A percentile compares a stretch with the other conserved stretches of the same genome.
These are phyloP conservation scores for Trichosporon sp. DNA, from an alignment of 1,284 basidiomycete genomes.

Conservation along the genomic window DNA sequence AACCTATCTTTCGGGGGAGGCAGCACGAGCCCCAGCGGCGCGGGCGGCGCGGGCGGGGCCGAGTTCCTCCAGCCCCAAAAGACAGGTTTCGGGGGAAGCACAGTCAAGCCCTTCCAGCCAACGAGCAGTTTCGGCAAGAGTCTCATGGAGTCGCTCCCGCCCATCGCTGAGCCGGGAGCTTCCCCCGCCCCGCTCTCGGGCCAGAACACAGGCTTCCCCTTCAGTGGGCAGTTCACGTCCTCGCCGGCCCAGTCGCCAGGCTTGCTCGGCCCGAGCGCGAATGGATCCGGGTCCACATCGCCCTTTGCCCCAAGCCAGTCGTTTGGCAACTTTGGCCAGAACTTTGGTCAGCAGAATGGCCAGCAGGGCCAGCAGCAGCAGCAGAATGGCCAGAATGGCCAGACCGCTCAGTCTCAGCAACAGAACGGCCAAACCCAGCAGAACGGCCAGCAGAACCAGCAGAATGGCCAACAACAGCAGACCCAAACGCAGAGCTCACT, in stretches of 20 bases:
- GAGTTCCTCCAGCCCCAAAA: slow-evolving; percentile 61
- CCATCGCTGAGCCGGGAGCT: slow-evolving; percentile 40
- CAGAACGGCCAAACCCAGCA: slow-evolving; percentile 23
- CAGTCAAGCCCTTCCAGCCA: slow-evolving; percentile 82
- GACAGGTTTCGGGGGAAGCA: slow-evolving; percentile 67
- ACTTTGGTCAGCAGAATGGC: too few species aligned
- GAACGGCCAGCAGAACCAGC: slow-evolving; percentile 57
- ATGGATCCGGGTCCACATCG: too few species aligned
- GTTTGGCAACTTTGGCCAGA: too few species aligned
- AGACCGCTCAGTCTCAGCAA: too few species aligned
- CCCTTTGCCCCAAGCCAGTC: too few species aligned
- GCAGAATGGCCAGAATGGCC: too few species aligned
- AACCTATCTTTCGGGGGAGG: neutral
- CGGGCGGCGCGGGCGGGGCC: slow-evolving; percentile 10
- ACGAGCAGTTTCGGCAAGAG: slow-evolving; percentile 79
- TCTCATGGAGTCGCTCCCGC: slow-evolving; percentile 68
- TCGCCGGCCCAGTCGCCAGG: neutral
- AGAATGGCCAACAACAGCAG: too few species aligned
- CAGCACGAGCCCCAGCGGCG: slow-evolving; percentile 1
- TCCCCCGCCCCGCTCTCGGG: slow-evolving; percentile 7
- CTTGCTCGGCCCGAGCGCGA: neutral
- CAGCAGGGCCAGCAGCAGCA: too few species aligned
- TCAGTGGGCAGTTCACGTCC: neutral
- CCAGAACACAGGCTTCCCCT: slow-evolving; percentile 27
- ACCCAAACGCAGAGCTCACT: too few species aligned